Evolutionary conservation across 306 rosid genomes (phyloP).

Genomic region (Vigna mungo): DNA sequence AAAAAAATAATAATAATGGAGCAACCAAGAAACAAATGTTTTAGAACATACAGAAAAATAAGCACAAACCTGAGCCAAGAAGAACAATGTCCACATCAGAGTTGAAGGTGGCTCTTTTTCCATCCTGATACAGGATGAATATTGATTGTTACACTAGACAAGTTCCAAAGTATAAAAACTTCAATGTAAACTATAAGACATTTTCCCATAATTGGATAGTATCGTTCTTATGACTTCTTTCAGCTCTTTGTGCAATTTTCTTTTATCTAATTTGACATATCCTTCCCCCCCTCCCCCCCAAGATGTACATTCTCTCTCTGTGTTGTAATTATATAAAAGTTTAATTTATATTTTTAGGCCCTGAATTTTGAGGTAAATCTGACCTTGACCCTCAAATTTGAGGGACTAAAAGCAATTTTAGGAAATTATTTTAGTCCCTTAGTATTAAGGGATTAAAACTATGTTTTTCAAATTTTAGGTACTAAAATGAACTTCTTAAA

Average conservation of each 20-base stretch:
- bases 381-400: too few relatives aligned
- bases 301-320: conserved; percentile 8
- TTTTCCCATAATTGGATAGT: not conserved
- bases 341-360: too few relatives aligned
- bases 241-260: not conserved
- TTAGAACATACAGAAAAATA: conserved; percentile 2
- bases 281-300: not conserved
- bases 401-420: too few relatives aligned
- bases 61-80: conserved; percentile 86
- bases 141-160: conserved; percentile 20
- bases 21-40: conserved; percentile 12
- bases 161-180: conserved; percentile 28
- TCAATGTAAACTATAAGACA: conserved; percentile 14
- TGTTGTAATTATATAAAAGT: not conserved
- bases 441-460: too few relatives aligned
- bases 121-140: conserved; percentile 61
- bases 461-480: too few relatives aligned
- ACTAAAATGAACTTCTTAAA: too few relatives aligned
- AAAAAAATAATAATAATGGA: not conserved
- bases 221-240: not conserved
- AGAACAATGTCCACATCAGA: conserved; percentile 89
- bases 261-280: conserved; percentile 17
- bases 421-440: too few relatives aligned
- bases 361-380: too few relatives aligned
- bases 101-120: conserved; percentile 97